Evolutionary conservation across 2,329 filamentous ascomycete genomes (phyloP).

Genomic region (Thyridium curvatum): DNA sequence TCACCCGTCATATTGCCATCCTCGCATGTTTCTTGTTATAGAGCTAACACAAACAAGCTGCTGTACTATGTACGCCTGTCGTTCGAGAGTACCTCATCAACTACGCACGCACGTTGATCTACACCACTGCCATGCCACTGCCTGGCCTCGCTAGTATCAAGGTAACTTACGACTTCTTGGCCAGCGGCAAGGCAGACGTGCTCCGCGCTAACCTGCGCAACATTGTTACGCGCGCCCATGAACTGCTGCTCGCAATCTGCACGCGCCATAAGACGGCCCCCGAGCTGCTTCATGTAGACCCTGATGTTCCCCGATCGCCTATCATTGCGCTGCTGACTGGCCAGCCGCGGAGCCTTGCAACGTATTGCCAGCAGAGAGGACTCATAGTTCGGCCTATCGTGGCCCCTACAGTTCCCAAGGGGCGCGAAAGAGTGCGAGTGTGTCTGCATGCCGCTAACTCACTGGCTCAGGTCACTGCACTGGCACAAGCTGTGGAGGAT

Average conservation of each 20-base stretch:
- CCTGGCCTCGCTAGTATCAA: constrained; percentile 53
- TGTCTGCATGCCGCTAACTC: constrained; percentile 66
- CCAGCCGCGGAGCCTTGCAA: constrained; percentile 51
- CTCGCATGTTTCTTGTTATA: rapidly evolving
- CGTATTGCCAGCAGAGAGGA: constrained; percentile 50
- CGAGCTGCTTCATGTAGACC: constrained; percentile 26
- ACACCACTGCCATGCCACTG: constrained; percentile 63
- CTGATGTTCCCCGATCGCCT: constrained; percentile 42
- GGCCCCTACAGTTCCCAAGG: constrained; percentile 59
- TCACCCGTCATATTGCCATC: no score
- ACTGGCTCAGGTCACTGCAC: constrained; percentile 43
- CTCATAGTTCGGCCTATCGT: constrained; percentile 61
- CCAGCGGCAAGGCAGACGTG: constrained; percentile 35
- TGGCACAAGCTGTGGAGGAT: constrained; percentile 38
- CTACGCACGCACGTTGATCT: constrained; percentile 69
- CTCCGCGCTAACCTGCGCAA: constrained; percentile 32
- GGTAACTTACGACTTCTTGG: constrained; percentile 51
- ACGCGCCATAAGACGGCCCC: not conserved
- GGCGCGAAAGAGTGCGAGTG: constrained; percentile 57
- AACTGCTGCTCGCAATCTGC: constrained; percentile 31
- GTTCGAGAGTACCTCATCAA: constrained; percentile 64
- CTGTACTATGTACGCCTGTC: constrained; percentile 54
- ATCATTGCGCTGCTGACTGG: constrained; percentile 59
- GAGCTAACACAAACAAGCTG: constrained; percentile 22
- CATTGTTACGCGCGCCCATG: constrained; percentile 38